Evolutionary conservation across 1,139 yeast genomes (phyloP), one percentile per base, ranked within the genome.

Genomic region (Hemisphaericaspora subhashii): DNA sequence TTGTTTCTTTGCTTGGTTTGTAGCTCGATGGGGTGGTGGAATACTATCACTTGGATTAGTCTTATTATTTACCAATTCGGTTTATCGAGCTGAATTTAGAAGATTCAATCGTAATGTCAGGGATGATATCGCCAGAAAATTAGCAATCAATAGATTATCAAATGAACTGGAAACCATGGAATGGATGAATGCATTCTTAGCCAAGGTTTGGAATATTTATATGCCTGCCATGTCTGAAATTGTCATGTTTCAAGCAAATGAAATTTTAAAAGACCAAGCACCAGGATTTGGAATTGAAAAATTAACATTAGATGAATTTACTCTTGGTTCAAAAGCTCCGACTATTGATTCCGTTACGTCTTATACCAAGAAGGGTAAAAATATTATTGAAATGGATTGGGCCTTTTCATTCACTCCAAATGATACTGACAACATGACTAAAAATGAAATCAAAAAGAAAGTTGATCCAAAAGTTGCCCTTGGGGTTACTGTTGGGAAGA

Each of bases 191-290:
- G 77, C 82, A 17, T 84, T 86, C 52, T 61, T 85, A 58, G 81
- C 81, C 36, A 86, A 85, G 58, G 84, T 86, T 54, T 86, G 95
- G 95, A 86, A 83, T 41, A 83, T 85, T 47, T 85, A 85, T 52
- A 85, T 86, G 95, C 92, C 92, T 30, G 87, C 86, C 0, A 67
- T 86, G 40, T 81, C 88, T n/a, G 86, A 83, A 52, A 81, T 79
- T 58, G 92, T 85, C 21, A 73, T 79, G 62, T 76, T 72, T 38
- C 78, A 76, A 53, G 83, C 87, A 13, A 84, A 83, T 52, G 81
- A 78, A 31, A 69, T 76, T 21, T 64, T 86, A 57, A 77, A 80
- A 41, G 89, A 79, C 53, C 79, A 80, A 47, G 87, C 85, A 11
- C 92, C 94, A 13, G 94, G 94, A 30, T 81, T 79, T 55, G 92